Conservation (phyloP, 2,329 filamentous ascomycete species). For the Myriosclerotinia scirpicola region DNA sequence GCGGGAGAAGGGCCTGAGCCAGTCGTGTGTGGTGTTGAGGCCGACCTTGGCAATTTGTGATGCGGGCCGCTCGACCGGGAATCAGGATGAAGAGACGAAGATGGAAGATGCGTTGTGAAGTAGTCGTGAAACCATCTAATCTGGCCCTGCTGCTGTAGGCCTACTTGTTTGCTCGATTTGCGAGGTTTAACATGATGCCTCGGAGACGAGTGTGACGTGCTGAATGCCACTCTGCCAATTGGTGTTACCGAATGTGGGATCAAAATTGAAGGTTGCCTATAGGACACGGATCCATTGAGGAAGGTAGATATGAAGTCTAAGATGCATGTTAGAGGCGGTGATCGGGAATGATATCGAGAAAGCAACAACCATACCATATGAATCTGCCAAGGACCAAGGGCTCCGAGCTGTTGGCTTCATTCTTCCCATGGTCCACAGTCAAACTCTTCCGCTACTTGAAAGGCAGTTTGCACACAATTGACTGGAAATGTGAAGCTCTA, state of each 20-base stretch:
- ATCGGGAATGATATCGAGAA: not conserved
- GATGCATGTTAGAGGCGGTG: conserved; percentile 18
- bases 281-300: conserved; percentile 27
- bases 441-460: not conserved
- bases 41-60: conserved; percentile 83
- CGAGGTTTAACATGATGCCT: conserved; percentile 19
- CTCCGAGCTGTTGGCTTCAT: conserved; percentile 25
- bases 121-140: conserved; percentile 76
- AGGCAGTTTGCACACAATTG: conserved; percentile 1
- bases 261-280: not conserved
- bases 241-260: conserved; percentile 17
- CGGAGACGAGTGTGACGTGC: conserved; percentile 16
- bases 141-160: conserved; percentile 21
- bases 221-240: conserved; percentile 22
- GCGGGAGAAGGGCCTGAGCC: conserved; percentile 55
- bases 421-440: conserved; percentile 27
- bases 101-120: conserved; percentile 94
- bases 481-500: not conserved
- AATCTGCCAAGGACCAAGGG: conserved; percentile 39
- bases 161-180: conserved; percentile 17
- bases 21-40: conserved; percentile 73
- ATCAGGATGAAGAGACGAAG: conserved; percentile 89
- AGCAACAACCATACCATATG: conserved; percentile 34
- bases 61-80: conserved; percentile 66
- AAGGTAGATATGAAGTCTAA: conserved; percentile 39